phyloP scores from a whole-genome alignment of 2,329 filamentous ascomycete genomes.

The Elsinoe fawcettii region DNA sequence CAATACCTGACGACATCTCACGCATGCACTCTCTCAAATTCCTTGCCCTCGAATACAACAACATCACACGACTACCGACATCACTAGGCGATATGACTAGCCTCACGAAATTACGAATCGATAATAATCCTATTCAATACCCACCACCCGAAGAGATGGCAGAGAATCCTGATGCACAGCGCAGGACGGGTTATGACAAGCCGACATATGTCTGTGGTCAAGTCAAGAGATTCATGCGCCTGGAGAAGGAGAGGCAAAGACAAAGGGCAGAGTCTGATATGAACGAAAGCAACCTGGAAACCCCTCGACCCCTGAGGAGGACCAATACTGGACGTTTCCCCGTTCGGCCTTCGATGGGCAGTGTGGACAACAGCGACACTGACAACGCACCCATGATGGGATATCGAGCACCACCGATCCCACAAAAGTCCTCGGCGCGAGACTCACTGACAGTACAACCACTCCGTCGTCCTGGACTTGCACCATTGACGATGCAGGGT shows the following conservation, averaged over 20 bases:
- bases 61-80: conserved; percentile 73
- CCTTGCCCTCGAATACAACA: conserved; percentile 77
- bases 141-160: conserved; percentile 49
- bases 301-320: conserved; percentile 60
- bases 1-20: conserved; percentile 69
- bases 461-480: conserved; percentile 60
- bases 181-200: conserved; percentile 48
- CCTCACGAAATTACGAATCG: conserved; percentile 79
- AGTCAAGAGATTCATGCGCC: conserved; percentile 42
- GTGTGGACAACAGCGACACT: conserved; percentile 52
- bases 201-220: conserved; percentile 53
- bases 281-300: conserved; percentile 68
- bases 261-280: conserved; percentile 21
- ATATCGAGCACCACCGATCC: conserved; percentile 61
- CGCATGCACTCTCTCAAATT: conserved; percentile 82
- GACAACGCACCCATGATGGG: conserved; percentile 40
- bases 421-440: conserved; percentile 72
- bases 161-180: conserved; percentile 36
- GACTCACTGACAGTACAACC: conserved; percentile 28
- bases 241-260: conserved; percentile 6
- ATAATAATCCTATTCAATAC: conserved; percentile 77
- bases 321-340: conserved; percentile 49
- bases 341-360: conserved; percentile 59
- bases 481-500: conserved; percentile 60
- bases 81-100: conserved; percentile 86